Evolutionary conservation across 352 stramenopile genomes (phyloP).

Genomic region (Aphanomyces invadans): DNA sequence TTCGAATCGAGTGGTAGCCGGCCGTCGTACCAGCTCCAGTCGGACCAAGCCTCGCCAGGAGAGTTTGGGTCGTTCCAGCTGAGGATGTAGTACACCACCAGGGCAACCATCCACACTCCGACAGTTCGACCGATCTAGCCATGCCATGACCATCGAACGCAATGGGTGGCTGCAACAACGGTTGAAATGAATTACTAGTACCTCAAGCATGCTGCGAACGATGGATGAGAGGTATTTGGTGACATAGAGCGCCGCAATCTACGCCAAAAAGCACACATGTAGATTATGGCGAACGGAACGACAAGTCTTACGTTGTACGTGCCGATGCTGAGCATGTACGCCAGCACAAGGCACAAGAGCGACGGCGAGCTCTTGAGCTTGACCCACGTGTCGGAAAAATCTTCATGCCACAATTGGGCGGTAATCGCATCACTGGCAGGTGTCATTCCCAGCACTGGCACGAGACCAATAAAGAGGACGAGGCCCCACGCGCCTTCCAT

Average conservation of each 20-base stretch:
- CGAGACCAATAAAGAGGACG: constrained; percentile 24
- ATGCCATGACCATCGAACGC: too few relatives aligned
- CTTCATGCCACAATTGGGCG: constrained; percentile 26
- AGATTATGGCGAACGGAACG: neutral
- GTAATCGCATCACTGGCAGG: constrained; percentile 3
- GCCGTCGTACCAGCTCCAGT: constrained; percentile 12
- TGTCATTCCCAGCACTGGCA: constrained; percentile 13
- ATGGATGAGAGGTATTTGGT: constrained; percentile 26
- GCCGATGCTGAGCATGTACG: constrained; percentile 10
- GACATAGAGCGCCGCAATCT: constrained; percentile 25
- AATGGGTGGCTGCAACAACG: too few relatives aligned
- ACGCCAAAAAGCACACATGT: neutral
- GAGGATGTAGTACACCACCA: constrained; percentile 24
- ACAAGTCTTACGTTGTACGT: constrained; percentile 16
- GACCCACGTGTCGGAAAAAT: constrained; percentile 25
- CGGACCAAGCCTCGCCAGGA: constrained; percentile 12
- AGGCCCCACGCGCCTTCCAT: constrained; percentile 40
- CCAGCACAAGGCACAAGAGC: neutral
- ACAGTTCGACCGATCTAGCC: constrained; percentile 22
- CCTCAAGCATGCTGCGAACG: constrained; percentile 26
- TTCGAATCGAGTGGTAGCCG: neutral
- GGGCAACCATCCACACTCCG: constrained; percentile 17
- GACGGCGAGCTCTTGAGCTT: constrained; percentile 15
- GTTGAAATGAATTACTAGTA: too few relatives aligned
- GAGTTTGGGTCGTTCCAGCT: constrained; percentile 10